Base-by-base conservation (phyloP, 208 protist species). In the Novymonas esmeraldas region DNA sequence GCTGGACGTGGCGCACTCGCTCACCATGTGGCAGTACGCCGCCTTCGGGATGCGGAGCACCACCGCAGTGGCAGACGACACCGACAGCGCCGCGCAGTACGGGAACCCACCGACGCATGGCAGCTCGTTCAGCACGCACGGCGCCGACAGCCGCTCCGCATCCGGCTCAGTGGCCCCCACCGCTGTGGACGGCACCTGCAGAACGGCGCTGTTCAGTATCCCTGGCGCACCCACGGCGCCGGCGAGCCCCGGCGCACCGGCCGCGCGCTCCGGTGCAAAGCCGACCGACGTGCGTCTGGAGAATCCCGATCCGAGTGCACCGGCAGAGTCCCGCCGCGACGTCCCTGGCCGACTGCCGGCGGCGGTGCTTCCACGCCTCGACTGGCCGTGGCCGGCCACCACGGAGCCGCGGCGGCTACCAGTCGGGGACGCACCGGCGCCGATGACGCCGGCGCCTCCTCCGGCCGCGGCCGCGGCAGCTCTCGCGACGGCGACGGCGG, bases 111-210 rank as follows among this genome's bases (percentile, higher is more conserved):
- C 85, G 33, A 95, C 54, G 64, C 76, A 82, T 13, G 79, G 54
- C 46, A 75, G 70, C 70, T 95, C 89, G 7, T 80, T 82, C 3
- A 95, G 72, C 59, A 92, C 81, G 10, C 76, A 57, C 36, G 85
- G 85, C 11, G 89, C 84, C 20, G 52, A 39, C 10, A 92, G 55
- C 31, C 63, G 24, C 28, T 66, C 76, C 28, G 73, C 64, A 28
- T 61, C 39, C 20, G 46, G 45, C n/a, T 66, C 71, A n/a, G 31
- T 38, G 0, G 59, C 13, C 13, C 22, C 54, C 11, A 42, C 31
- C 45, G 31, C 51, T 45, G 16, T 4, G 14, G 33, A 36, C 33
- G 39, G 38, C 6, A 16, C 26, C 14, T n/a, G 38, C 55, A 61
- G 36, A 14, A 45, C 38, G 34, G 24, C n/a, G 55, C 24, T 61